Evolutionary conservation across 768 basidiomycete species (phyloP), one percentile per base, ranked within the genome.

Genomic region (Hygrocybe punicea): DNA sequence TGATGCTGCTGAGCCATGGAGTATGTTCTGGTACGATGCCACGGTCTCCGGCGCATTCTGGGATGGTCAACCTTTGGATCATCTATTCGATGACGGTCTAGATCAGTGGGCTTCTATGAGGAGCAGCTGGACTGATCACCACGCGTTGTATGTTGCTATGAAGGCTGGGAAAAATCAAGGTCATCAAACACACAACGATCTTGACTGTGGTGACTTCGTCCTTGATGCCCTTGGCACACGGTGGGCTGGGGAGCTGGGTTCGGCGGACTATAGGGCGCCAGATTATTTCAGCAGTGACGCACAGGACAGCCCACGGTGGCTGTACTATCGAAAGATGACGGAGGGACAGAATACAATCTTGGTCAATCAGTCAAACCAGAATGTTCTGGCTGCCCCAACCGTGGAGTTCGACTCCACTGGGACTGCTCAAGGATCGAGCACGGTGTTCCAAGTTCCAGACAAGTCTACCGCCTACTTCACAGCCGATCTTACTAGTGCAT

Each of bases 301-400:
- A 0, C 93, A 96, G 69, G 73, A 77, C 58, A 80, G 85, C 47
- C 69, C 75, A 21, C 81, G 96, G 54, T 98, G 94, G 95, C 65
- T 82, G 60, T 98, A 97, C 76, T 99, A 97, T 79, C 83, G 95
- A 68, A 98, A 95, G 80, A 84, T 86, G 74, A 97, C 96, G 4
- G 93, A 96, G 73, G 97, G 97, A 2, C 97, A 99, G 77, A 99
- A 98, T 77, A 94, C 93, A 5, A 78, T 99, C 60, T 66, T 95
- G 53, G 79, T 98, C 62, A 81, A 81, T 63, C 74, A 77, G 59
- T 67, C 73, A 33, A 98, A 98, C 75, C 97, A 99, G 74, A 80
- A 85, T 58, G 91, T 97, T 46, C 69, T 74, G 16, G 83, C 82
- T 17, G 76, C 81, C 4, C 89, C 93, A 0, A 82, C 74, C 19